Base-by-base conservation (phyloP, 1,284 basidiomycete genomes). In the Chondrostereum purpureum region DNA sequence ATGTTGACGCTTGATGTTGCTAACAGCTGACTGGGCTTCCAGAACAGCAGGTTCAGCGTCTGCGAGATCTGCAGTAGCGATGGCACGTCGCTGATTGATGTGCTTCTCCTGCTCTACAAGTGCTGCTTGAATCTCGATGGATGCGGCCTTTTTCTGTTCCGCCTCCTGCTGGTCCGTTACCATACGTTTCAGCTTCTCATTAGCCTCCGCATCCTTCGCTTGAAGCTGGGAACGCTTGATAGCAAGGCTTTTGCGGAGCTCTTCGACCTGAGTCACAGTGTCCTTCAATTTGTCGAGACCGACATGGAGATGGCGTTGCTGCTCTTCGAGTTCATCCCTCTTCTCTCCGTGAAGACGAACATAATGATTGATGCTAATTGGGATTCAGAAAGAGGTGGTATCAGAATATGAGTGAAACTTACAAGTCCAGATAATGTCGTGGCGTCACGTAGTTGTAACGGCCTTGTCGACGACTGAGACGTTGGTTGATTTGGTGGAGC, bases 101-200 rank as follows among this genome's bases (percentile, higher is more conserved):
- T 89, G 68, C 49, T 81, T 79, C 63, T 99, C 92, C 64, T 98
- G 94, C 58, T 90, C 80, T 12, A 88, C 89, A 35, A 99, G 76
- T 13, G 91, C 91, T 0, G 89, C 89, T 61, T 98, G 94, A 39
- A 99, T 95, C 63, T 95, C 80, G 50, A 98, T 92, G 8, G 94
- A 99, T 1, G 93, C 92, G 1, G 89, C 77, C 61, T 98, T 98
- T 78, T 98, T 96, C 58, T 93, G 89, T 62, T 99, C 96, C 1
- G 97, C 96, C 60, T 97, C 92, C 61, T 98, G 93, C 65, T 99
- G 96, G 63, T 99, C 95, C 3, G 91, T 78, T 16, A 99, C 93
- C 96, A 99, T 99, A 51, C 92, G 90, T 62, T 92, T 87, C 23
- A 99, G 77, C 66, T 99, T 99, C 58, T 92, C 90, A 62, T 99